Conservation (phyloP, 345 rosid species). For the Gossypioides kirkii region DNA sequence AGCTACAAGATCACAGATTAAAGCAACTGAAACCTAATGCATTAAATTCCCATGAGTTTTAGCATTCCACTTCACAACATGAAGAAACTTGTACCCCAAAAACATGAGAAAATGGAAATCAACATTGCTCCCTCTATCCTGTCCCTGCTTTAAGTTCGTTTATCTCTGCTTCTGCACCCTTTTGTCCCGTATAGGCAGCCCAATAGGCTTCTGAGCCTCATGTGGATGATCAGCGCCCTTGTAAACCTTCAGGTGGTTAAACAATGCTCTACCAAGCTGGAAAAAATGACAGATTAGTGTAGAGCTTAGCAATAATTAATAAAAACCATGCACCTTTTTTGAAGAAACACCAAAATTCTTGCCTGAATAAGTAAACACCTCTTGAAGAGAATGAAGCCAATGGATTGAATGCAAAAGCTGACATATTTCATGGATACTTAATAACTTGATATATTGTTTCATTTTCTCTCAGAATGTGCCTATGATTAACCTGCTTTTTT, state of each 20-base stretch:
- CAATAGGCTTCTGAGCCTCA: slow-evolving; percentile 80
- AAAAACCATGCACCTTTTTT: background rate
- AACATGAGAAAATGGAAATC: background rate
- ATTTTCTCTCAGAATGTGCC: background rate
- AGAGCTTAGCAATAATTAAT: background rate
- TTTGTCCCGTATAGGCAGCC: slow-evolving; percentile 83
- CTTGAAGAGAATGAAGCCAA: background rate
- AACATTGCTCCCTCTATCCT: slow-evolving; percentile 10
- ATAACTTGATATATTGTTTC: background rate
- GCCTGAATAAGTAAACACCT: background rate
- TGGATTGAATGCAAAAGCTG: background rate
- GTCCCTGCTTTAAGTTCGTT: slow-evolving; percentile 4
- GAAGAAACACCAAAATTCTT: background rate
- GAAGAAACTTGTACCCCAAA: background rate
- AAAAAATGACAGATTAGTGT: slow-evolving; percentile 10
- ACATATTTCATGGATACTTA: background rate
- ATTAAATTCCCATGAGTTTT: background rate
- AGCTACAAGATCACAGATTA: too few relatives aligned
- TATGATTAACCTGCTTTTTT: background rate
- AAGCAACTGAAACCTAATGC: background rate
- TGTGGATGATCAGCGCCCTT: slow-evolving; percentile 91
- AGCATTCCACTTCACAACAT: too few relatives aligned
- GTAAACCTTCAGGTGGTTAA: slow-evolving; percentile 93
- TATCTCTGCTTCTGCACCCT: slow-evolving; percentile 61
- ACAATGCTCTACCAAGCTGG: slow-evolving; percentile 92